These are phyloP conservation scores for Epichloe aotearoae DNA, from an alignment of 2,329 filamentous ascomycete species.

Conservation along the genomic window DNA sequence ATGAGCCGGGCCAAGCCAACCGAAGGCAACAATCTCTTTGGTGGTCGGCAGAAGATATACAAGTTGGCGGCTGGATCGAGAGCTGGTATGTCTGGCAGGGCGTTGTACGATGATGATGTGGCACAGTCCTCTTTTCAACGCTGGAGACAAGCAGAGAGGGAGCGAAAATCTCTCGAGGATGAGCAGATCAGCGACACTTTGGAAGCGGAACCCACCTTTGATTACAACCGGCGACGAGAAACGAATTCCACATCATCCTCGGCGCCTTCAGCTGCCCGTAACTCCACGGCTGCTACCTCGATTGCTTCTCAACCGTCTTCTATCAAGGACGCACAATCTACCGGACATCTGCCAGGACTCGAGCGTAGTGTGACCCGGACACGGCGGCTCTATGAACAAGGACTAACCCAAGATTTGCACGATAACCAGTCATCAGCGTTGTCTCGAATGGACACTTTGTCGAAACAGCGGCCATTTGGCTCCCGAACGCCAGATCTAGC, in stretches of 20 bases:
- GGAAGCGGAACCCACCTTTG: slow-evolving; percentile 37
- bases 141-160: slow-evolving; percentile 49
- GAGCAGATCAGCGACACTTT: slow-evolving; percentile 21
- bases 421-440: slow-evolving; percentile 68
- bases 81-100: slow-evolving; percentile 49
- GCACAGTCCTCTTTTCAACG: slow-evolving; percentile 72
- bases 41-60: slow-evolving; percentile 90
- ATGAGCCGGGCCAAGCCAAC: slow-evolving; percentile 72
- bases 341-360: slow-evolving; percentile 27
- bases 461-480: slow-evolving; percentile 43
- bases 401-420: slow-evolving; percentile 64
- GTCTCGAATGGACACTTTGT: slow-evolving; percentile 67
- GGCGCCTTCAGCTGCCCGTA: slow-evolving; percentile 50
- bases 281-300: slow-evolving; percentile 81
- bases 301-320: slow-evolving; percentile 49
- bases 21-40: slow-evolving; percentile 88
- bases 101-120: slow-evolving; percentile 79
- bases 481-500: slow-evolving; percentile 37
- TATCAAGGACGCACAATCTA: slow-evolving; percentile 32
- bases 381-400: slow-evolving; percentile 70
- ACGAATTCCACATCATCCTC: slow-evolving; percentile 78
- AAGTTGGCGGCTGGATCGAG: slow-evolving; percentile 52
- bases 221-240: slow-evolving; percentile 64
- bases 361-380: slow-evolving; percentile 58
- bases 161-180: slow-evolving; percentile 33